Base-by-base conservation (phyloP, 2,329 filamentous ascomycete species). In the Paecilomyces dactylethromorphus region DNA sequence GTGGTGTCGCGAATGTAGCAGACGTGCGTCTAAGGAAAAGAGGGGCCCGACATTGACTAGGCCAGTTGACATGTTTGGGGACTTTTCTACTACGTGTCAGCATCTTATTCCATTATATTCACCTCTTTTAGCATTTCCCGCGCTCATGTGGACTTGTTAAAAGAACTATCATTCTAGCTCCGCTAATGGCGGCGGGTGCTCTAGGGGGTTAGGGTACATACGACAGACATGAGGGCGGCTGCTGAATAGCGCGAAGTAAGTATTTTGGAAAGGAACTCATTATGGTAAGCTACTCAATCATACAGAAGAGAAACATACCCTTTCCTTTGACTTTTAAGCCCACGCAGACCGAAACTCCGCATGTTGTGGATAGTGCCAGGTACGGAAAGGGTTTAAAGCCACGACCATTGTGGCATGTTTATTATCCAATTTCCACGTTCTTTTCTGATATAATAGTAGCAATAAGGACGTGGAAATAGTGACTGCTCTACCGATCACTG, bases 1-100 rank as follows among this genome's bases (percentile, higher is more conserved):
- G 60, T 10, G 60, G 29, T 12, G 59, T 59, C 56, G 63, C 71
- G 52, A 65, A 68, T 62, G 69, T 70, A 15, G 58, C 62, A 50
- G 63, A 58, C 13, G 66, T 66, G 39, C 63, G 61, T 54, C 58
- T 69, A 29, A 70, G 56, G 5, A 53, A 45, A 59, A 63, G 63
- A 32, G 13, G n/a, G 49, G n/a, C 21, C 3, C 31, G 31, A 3
- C 11, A 32, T 26, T 39, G 54, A 29, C 26, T 29, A 45, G 35
- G 35, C 18, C 2, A 45, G 35, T 18, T 13, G 35, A 53, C 50
- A 22, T 18, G 21, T 18, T 53, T 15, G 18, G 35, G 35, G 10
- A 4, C 35, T 45, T 18, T 45, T 18, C 35, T 45, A 18, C 13
- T 13, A 18, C 35, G 13, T 45, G 35, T 45, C 18, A 45, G 35